Conservation (phyloP, 2,329 filamentous ascomycete genomes). For the Mycosphaerella arachidis region DNA sequence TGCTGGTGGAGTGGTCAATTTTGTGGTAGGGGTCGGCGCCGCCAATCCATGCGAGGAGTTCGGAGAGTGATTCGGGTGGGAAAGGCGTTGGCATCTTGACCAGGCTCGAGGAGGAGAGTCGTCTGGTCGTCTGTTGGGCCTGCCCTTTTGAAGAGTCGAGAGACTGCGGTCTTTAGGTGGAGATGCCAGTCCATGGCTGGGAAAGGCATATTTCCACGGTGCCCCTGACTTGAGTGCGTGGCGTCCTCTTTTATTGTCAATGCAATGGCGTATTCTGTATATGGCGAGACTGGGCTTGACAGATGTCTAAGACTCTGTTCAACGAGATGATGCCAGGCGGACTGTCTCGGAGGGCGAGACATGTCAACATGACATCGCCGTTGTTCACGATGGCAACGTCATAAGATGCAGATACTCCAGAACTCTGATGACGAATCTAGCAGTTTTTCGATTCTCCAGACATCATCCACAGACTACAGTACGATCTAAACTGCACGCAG, state of each 20-base stretch:
- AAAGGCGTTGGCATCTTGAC: not conserved
- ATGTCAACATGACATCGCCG: not conserved
- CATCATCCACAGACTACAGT: too few species aligned
- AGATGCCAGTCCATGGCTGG: not conserved
- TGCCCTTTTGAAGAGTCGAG: not conserved
- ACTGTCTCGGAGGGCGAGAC: not conserved
- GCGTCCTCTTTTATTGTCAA: not conserved
- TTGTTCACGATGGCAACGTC: not conserved
- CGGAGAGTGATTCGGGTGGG: not conserved
- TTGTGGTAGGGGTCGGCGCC: not conserved
- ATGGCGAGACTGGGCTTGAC: not conserved
- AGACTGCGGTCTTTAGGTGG: not conserved
- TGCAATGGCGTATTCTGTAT: not conserved
- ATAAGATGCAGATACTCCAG: not conserved
- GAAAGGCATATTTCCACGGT: not conserved
- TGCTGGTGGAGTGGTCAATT: not conserved
- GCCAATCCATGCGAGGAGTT: conserved; percentile 4
- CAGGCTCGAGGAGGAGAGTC: not conserved
- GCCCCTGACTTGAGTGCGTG: not conserved
- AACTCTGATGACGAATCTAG: too few species aligned
- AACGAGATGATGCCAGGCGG: not conserved
- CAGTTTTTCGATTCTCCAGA: too few species aligned
- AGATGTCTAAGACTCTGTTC: not conserved
- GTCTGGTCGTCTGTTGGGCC: too few species aligned
- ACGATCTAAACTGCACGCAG: too few species aligned